These are phyloP conservation scores for Mucor ambiguus DNA, from an alignment of 371 early-diverging fungal genomes.

Conservation along the genomic window DNA sequence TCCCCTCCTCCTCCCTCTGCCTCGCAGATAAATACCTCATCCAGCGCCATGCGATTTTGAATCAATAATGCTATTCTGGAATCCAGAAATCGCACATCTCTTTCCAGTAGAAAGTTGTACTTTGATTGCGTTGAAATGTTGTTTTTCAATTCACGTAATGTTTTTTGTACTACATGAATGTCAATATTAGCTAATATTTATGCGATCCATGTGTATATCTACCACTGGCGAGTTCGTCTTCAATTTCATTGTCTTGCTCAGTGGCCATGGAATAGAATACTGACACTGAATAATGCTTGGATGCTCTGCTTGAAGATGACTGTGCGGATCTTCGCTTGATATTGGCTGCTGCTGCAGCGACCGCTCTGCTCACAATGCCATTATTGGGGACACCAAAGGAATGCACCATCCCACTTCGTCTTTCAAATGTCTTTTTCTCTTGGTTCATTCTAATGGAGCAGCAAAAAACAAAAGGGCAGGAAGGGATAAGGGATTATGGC, in stretches of 20 bases:
- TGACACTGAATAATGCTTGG: conserved; percentile 83
- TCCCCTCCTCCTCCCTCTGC: no score
- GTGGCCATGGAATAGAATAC: conserved; percentile 95
- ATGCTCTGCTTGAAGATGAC: conserved; percentile 37
- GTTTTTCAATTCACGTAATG: conserved; percentile 83
- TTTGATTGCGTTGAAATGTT: conserved; percentile 93
- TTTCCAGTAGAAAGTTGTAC: conserved; percentile 92
- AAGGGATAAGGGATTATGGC: conserved; percentile 1
- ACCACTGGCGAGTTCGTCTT: conserved; percentile 87
- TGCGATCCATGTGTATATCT: background rate
- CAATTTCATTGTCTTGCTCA: conserved; percentile 94
- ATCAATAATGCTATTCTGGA: conserved; percentile 92
- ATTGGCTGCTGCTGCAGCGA: conserved; percentile 55
- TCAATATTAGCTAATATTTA: background rate
- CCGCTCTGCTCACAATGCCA: conserved; percentile 43
- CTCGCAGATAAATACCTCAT: conserved; percentile 51
- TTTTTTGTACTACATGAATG: conserved; percentile 70
- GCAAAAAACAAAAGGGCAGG: background rate
- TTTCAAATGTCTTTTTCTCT: background rate
- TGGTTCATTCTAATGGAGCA: background rate
- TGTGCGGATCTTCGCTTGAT: conserved; percentile 38
- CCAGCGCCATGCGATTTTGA: conserved; percentile 91
- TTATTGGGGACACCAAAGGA: background rate
- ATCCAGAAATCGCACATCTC: conserved; percentile 94
- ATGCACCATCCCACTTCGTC: background rate